Evolutionary conservation across 768 basidiomycete genomes (phyloP).

Genomic region (Termitomyces sp.): DNA sequence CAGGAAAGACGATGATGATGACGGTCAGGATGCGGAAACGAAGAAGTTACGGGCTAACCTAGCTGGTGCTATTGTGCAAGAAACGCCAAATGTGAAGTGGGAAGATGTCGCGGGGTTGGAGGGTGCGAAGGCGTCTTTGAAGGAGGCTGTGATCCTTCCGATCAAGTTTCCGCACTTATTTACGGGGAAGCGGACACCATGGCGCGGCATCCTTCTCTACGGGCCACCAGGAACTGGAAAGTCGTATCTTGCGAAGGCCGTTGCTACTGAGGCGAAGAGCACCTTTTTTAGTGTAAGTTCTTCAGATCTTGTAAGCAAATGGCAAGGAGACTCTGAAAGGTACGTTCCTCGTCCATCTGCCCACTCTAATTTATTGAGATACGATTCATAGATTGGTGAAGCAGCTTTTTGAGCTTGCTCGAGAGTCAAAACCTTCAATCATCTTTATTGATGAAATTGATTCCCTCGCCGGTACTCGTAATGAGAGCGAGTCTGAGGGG

Average conservation of each 20-base stretch:
- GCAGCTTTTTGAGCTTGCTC: conserved; percentile 92
- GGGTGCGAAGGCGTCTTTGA: conserved; percentile 90
- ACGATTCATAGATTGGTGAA: conserved; percentile 68
- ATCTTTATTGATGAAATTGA: conserved; percentile 99
- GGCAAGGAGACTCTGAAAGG: conserved; percentile 99
- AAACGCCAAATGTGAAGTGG: conserved; percentile 96
- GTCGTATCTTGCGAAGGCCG: conserved; percentile 94
- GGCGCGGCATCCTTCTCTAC: conserved; percentile 93
- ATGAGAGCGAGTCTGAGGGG: conserved; percentile 96
- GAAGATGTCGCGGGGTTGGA: conserved; percentile 98
- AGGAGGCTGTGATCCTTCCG: conserved; percentile 98
- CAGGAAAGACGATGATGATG: conserved; percentile 49
- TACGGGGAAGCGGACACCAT: conserved; percentile 96
- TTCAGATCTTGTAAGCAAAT: conserved; percentile 95
- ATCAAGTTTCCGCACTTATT: conserved; percentile 99
- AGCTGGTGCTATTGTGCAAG: conserved; percentile 80
- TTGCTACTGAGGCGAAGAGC: conserved; percentile 98
- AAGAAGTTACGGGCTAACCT: conserved; percentile 96
- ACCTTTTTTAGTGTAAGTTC: conserved; percentile 98
- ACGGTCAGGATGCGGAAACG: conserved; percentile 83
- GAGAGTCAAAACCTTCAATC: conserved; percentile 94
- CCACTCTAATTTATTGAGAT: background rate
- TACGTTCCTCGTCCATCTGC: conserved; percentile 26
- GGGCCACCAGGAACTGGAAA: conserved; percentile 99
- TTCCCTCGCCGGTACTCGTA: conserved; percentile 89